Conservation (phyloP, 352 stramenopile genomes). For the Phytophthora podocarpi region DNA sequence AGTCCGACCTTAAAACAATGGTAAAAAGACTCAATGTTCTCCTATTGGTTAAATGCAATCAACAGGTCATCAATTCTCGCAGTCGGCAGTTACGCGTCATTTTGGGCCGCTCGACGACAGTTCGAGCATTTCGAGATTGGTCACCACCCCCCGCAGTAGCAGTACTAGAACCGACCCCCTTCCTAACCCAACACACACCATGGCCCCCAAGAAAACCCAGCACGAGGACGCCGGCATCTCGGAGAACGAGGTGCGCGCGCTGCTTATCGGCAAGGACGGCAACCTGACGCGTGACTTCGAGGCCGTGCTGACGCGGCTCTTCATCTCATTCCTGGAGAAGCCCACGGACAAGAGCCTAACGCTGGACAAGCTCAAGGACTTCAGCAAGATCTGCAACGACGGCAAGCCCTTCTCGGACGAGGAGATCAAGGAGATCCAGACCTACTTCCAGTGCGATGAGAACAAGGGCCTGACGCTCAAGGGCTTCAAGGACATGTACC, state of each 20-base stretch:
- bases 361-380: conserved; percentile 87
- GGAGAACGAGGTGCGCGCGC: conserved; percentile 83
- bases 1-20: conserved; percentile 9
- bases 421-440: conserved; percentile 92
- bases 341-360: conserved; percentile 83
- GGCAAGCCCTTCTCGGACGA: conserved; percentile 87
- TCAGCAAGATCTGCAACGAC: conserved; percentile 91
- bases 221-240: conserved; percentile 59
- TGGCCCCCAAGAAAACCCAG: conserved; percentile 67
- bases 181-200: conserved; percentile 21
- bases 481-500: conserved; percentile 93
- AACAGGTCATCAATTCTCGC: conserved; percentile 16
- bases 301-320: conserved; percentile 84
- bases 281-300: conserved; percentile 87
- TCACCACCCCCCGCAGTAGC: conserved; percentile 22
- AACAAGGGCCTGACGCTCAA: conserved; percentile 90
- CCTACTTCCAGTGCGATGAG: conserved; percentile 91
- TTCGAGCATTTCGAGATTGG: conserved; percentile 41
- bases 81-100: conserved; percentile 11
- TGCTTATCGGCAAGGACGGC: conserved; percentile 84
- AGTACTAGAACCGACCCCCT: conserved; percentile 2
- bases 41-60: conserved; percentile 1
- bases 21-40: too few species aligned
- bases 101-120: conserved; percentile 20
- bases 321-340: conserved; percentile 83